These are phyloP conservation scores for Hibiscus mutabilis DNA, from an alignment of 345 rosid genomes.

Conservation along the genomic window DNA sequence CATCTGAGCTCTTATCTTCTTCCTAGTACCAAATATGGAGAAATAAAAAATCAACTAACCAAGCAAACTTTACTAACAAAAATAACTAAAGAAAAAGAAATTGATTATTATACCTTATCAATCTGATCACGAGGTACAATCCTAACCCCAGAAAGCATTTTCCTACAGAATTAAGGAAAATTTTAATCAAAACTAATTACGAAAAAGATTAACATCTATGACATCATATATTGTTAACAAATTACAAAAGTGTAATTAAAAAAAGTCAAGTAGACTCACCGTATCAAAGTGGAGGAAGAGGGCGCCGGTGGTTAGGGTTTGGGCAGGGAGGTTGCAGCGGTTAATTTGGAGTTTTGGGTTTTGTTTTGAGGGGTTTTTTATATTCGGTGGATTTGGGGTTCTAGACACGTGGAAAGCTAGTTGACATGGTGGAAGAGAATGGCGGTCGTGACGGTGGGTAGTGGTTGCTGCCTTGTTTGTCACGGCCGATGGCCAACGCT, in stretches of 20 bases:
- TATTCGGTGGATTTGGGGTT: not conserved
- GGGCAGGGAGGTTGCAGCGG: not conserved
- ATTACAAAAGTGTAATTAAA: not conserved
- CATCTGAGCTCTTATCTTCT: slow-evolving; percentile 24
- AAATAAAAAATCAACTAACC: not conserved
- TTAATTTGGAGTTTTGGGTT: not conserved
- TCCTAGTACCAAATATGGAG: slow-evolving; percentile 23
- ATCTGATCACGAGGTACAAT: slow-evolving; percentile 68
- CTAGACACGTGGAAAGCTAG: not conserved
- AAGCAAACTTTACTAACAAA: not conserved
- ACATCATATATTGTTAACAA: not conserved
- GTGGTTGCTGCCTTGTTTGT: not conserved
- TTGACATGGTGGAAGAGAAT: not conserved
- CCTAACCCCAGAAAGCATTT: slow-evolving; percentile 70
- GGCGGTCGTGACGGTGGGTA: not conserved
- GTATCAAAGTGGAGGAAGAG: not conserved
- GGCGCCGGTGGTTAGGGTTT: not conserved
- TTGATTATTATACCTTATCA: slow-evolving; percentile 17
- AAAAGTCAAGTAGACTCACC: not conserved
- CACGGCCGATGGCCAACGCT: not conserved
- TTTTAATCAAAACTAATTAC: not conserved
- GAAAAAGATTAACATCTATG: not conserved
- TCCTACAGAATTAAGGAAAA: not conserved
- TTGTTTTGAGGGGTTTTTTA: not conserved
- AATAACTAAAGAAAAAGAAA: not conserved